These are phyloP conservation scores for Cupressus sempervirens DNA, from an alignment of 75 land plant species.

Conservation along the genomic window DNA sequence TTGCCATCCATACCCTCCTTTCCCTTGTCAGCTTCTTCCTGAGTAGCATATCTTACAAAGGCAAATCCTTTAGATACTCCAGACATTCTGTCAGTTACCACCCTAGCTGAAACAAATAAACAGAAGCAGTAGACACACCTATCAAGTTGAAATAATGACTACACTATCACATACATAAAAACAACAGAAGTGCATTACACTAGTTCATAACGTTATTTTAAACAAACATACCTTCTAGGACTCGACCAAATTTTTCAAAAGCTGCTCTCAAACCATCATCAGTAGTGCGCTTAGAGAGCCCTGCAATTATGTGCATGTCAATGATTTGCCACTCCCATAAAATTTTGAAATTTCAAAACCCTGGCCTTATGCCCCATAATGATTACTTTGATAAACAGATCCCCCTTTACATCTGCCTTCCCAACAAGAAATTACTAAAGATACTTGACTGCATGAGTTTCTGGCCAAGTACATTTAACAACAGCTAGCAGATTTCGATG, in stretches of 20 bases:
- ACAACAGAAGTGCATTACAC: neutral
- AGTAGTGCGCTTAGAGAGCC: constrained; percentile 52
- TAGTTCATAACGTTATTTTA: neutral
- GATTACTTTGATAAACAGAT: neutral
- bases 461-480: neutral
- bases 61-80: constrained; percentile 68
- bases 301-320: constrained; percentile 18
- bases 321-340: too few species aligned
- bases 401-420: neutral
- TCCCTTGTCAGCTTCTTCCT: constrained; percentile 53
- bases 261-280: constrained; percentile 41
- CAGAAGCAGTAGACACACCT: neutral
- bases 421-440: neutral
- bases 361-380: neutral
- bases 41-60: constrained; percentile 48
- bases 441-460: neutral
- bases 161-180: too few species aligned
- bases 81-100: constrained; percentile 45
- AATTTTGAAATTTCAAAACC: neutral
- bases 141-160: neutral
- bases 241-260: constrained; percentile 48
- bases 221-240: constrained; percentile 29
- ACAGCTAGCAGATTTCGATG: neutral
- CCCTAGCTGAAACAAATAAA: constrained; percentile 31
- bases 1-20: constrained; percentile 74